phyloP scores from a whole-genome alignment of 139 green algal genomes.

The Chlamydomonas eustigma region DNA sequence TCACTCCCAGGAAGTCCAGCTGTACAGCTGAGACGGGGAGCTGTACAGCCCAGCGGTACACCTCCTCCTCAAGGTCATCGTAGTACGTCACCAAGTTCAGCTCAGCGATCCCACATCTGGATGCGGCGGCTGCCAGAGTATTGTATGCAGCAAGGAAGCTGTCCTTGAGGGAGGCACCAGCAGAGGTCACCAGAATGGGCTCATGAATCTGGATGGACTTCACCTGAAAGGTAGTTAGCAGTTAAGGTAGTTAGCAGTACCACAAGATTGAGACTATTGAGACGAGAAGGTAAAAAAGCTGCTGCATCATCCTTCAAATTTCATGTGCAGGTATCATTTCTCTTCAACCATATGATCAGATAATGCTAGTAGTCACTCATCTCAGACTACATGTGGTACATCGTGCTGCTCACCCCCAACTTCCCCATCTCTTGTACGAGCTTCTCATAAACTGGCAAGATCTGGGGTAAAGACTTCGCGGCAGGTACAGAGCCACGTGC shows the following conservation, averaged over 20 bases:
- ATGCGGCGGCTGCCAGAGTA: constrained; percentile 28
- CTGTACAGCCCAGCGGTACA: constrained; percentile 64
- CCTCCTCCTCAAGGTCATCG: constrained; percentile 62
- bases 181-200: constrained; percentile 57
- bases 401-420: constrained; percentile 20
- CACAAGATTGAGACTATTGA: too few relatives aligned
- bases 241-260: too few relatives aligned
- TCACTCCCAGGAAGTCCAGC: constrained; percentile 69
- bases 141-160: constrained; percentile 54
- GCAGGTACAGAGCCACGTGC: constrained; percentile 29
- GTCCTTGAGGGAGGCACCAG: constrained; percentile 23
- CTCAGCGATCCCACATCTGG: constrained; percentile 18
- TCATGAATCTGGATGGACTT: constrained; percentile 80
- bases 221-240: constrained; percentile 21
- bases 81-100: constrained; percentile 80
- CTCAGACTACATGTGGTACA: too few relatives aligned
- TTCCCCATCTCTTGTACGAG: constrained; percentile 59
- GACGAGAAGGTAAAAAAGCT: too few relatives aligned
- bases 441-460: constrained; percentile 70
- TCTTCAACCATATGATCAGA: too few relatives aligned
- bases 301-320: too few relatives aligned
- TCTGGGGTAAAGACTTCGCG: constrained; percentile 19
- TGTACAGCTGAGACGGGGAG: constrained; percentile 66
- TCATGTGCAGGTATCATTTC: too few relatives aligned
- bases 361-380: too few relatives aligned